Base-by-base conservation (phyloP, 75 land plant species). In the Picea glauca region DNA sequence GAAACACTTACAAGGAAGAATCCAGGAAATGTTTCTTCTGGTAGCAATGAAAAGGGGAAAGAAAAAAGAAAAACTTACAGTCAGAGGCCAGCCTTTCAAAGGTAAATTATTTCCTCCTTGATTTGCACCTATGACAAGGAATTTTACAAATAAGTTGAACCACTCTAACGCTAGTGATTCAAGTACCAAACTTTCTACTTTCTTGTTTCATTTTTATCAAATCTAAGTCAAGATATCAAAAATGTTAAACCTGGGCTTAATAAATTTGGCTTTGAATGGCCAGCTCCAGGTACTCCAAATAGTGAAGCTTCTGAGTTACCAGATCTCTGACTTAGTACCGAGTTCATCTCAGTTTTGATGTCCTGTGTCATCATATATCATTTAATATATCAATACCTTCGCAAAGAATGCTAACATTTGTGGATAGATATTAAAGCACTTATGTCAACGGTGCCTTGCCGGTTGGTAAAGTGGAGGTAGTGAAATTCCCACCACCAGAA, bases 281-380 rank as follows among this genome's bases (percentile, higher is more conserved):
- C 88, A 67, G 77, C 82, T 65, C 87, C 87, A 35, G 82, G 77
- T 23, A 86, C 84, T 33, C 87, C 88, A 82, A 85, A 87, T 73
- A 87, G 76, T 38, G 88, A 79, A 13, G 89, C 78, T 31, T 87
- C 89, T 68, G 89, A 56, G 46, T 78, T 83, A 68, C 83, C 81
- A 64, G 89, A 81, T 50, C 89, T 64, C 76, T 87, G 89, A 63
- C 77, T 87, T 57, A 87, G 62, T 50, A 85, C 84, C 2, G 66
- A 79, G 66, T 38, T 81, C 58, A 82, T 79, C 50, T 87, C 89
- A 63, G 64, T 85, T 78, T 87, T 87, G 84, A 61, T 86, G 72
- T 87, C 89, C 89, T 87, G 79, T 43, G 59, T 46, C 74, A 70
- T 70, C 43, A 17, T 43, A 43, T 20, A 70, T 70, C 74, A 21